Evolutionary conservation across 2,329 filamentous ascomycete genomes (phyloP).

Genomic region (Colletotrichum acutatum): DNA sequence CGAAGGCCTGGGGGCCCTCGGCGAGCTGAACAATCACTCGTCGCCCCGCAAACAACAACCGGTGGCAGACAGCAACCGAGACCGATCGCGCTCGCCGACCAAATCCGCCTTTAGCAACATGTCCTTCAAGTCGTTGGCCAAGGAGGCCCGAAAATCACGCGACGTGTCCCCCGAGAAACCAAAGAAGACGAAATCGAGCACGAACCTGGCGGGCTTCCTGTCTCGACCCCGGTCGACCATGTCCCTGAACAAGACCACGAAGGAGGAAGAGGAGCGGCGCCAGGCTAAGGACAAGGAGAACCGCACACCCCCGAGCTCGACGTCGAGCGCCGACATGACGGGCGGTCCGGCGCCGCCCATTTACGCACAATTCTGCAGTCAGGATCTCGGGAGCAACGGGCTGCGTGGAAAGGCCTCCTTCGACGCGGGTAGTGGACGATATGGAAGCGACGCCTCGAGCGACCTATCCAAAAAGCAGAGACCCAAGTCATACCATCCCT

Average conservation of each 20-base stretch:
- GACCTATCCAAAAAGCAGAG: constrained; percentile 50
- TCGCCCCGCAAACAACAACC: constrained; percentile 50
- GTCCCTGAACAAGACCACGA: constrained; percentile 65
- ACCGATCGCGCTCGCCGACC: constrained; percentile 52
- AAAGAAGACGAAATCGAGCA: constrained; percentile 85
- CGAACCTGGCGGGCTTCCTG: constrained; percentile 82
- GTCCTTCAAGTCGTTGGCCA: constrained; percentile 56
- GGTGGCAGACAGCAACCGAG: constrained; percentile 41
- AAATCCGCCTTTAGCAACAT: constrained; percentile 57
- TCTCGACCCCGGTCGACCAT: constrained; percentile 80
- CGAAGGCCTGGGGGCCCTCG: constrained; percentile 55
- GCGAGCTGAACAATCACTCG: constrained; percentile 66
- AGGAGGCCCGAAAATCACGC: constrained; percentile 51
- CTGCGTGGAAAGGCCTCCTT: constrained; percentile 36
- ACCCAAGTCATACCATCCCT: constrained; percentile 62
- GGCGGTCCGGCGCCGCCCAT: constrained; percentile 69
- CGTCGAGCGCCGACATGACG: constrained; percentile 50
- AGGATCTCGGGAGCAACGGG: constrained; percentile 42
- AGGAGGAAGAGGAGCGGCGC: constrained; percentile 62
- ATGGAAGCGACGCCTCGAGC: constrained; percentile 26
- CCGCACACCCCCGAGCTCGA: constrained; percentile 67
- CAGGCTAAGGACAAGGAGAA: constrained; percentile 83
- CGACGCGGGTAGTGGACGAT: constrained; percentile 26
- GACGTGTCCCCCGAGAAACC: constrained; percentile 69
- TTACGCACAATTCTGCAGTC: constrained; percentile 78